Evolutionary conservation across 192 early-diverging fungal species (phyloP).

Genomic region (Coemansia sp.): DNA sequence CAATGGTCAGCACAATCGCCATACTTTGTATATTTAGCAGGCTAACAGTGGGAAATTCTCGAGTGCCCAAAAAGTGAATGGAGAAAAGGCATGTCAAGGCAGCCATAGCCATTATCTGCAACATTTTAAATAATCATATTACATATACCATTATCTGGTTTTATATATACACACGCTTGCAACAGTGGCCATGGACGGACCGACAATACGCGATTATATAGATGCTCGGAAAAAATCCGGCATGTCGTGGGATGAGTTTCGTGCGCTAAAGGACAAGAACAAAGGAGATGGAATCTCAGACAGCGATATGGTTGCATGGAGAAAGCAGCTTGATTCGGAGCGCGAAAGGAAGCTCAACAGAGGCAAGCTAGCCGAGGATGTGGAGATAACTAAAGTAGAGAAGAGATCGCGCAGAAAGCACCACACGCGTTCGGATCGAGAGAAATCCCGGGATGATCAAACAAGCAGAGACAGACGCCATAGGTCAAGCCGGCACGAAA

Average conservation of each 20-base stretch:
- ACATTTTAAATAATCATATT: too few relatives aligned
- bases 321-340: constrained; percentile 49
- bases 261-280: constrained; percentile 41
- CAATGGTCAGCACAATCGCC: background rate
- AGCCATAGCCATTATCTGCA: too few relatives aligned
- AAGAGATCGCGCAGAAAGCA: constrained; percentile 5
- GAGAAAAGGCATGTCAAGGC: background rate
- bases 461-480: constrained; percentile 2
- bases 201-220: constrained; percentile 49
- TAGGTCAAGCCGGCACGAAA: background rate
- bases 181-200: constrained; percentile 22
- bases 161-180: background rate
- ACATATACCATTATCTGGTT: background rate
- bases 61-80: background rate
- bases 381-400: background rate
- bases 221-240: constrained; percentile 49
- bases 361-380: background rate
- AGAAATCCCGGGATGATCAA: background rate
- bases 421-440: background rate
- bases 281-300: constrained; percentile 35
- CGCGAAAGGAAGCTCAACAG: constrained; percentile 37
- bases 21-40: background rate
- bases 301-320: constrained; percentile 45
- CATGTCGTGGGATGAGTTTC: constrained; percentile 52
- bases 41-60: background rate